Conservation (phyloP, 2,329 filamentous ascomycete species). For the Pseudogymnoascus sp. region DNA sequence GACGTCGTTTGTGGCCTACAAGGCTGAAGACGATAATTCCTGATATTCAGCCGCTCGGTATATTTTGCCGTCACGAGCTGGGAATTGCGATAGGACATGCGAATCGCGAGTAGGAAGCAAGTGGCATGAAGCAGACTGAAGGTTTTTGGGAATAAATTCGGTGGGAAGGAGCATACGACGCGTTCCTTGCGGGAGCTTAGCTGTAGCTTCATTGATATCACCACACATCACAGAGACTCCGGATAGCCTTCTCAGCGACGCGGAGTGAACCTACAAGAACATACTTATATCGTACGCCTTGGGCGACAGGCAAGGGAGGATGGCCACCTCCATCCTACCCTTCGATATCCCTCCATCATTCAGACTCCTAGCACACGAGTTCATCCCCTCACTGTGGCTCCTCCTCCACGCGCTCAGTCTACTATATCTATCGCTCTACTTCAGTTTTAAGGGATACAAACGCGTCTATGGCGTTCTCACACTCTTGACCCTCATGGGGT, state of each 20-base stretch:
- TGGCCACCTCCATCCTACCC: constrained; percentile 13
- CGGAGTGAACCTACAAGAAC: neutral
- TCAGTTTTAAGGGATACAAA: constrained; percentile 20
- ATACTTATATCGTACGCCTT: neutral
- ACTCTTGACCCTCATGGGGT: constrained; percentile 19
- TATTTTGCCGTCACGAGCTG: neutral
- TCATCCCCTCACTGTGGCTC: constrained; percentile 21
- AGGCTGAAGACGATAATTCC: neutral
- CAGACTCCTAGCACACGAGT: constrained; percentile 22
- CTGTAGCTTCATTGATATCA: neutral
- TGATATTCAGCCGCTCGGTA: neutral
- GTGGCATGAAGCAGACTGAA: neutral
- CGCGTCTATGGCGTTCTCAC: constrained; percentile 22
- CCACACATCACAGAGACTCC: neutral
- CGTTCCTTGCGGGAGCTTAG: neutral
- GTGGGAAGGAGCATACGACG: neutral
- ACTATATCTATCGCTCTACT: constrained; percentile 29
- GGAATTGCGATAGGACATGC: neutral
- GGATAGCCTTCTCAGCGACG: neutral
- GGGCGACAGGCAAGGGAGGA: neutral
- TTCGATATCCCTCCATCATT: constrained; percentile 19
- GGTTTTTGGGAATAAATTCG: neutral
- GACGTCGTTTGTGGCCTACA: neutral
- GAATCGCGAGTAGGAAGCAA: neutral
- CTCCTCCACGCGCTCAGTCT: constrained; percentile 25